Evolutionary conservation across 2,329 filamentous ascomycete species (phyloP), one percentile per base, ranked within the genome.

Genomic region (Beauveria medogensis): DNA sequence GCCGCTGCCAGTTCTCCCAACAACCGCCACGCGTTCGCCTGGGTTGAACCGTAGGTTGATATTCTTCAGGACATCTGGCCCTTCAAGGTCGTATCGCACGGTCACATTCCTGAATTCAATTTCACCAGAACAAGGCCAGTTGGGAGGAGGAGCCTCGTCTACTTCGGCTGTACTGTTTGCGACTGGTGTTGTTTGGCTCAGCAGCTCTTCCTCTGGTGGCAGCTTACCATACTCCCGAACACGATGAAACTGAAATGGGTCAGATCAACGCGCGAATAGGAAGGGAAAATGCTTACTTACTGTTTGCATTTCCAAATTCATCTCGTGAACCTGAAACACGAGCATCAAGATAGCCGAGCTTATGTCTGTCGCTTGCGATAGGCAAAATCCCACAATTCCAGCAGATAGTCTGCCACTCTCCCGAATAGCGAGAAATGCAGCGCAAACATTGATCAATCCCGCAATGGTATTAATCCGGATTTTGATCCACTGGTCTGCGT

Each of bases 1-100:
- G 4, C 91, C 91, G 4, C 88, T 91, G 0, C 89, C 87, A 0
- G 91, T 95, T 12, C 91, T 84, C 3, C 91, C 91, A 14, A 92
- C 88, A 22, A 96, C 80, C 0, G 90, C 91, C 1, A 90, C 90
- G 56, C 88, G 87, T 58, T 89, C 88, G 1, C 91, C 89, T 0
- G 87, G 88, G 8, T 74, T 75, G 64, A 83, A 80, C 37, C 74
- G 76, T 44, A 83, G 72, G 62, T 76, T 81, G 57, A 83, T 71
- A 40, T 80, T 70, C 40, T 78, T 79, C 28, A 83, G 71, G 41
- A 83, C 77, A 59, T 81, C 75, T 47, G 75, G 73, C 16, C 78
- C 72, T 61, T 80, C 71, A 24, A 71, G 55, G 61, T 78, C 69
- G 64, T 81, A 81, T 52, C 78, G 76, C 41, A 80, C 77, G 3